phyloP scores from a whole-genome alignment of 1,284 basidiomycete species.

The Ganoderma multipileum region DNA sequence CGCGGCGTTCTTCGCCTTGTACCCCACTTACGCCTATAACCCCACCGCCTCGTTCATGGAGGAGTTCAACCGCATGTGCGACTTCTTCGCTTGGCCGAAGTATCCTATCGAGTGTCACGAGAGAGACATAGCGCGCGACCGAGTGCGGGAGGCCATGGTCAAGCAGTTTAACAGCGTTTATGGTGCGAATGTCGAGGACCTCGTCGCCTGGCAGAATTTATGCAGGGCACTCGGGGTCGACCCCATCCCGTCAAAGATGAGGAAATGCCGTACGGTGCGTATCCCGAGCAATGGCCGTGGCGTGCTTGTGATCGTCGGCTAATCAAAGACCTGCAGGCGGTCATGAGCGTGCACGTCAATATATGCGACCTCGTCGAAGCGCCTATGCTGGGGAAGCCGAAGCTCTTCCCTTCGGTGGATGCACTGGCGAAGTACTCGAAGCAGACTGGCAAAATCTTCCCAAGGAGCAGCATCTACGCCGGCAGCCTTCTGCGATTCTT shows the following conservation, averaged over 20 bases:
- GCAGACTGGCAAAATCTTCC: constrained; percentile 41
- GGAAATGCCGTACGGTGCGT: constrained; percentile 24
- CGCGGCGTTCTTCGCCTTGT: constrained; percentile 27
- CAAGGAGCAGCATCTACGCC: background rate
- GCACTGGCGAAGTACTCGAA: constrained; percentile 38
- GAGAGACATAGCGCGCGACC: background rate
- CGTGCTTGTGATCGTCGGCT: background rate
- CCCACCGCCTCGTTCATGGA: constrained; percentile 9
- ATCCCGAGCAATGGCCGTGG: background rate
- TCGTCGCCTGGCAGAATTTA: constrained; percentile 42
- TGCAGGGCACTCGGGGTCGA: constrained; percentile 33
- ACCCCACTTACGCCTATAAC: constrained; percentile 15
- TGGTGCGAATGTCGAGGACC: constrained; percentile 40
- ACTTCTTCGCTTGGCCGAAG: constrained; percentile 3
- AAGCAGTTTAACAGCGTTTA: constrained; percentile 44
- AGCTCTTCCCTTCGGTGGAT: background rate
- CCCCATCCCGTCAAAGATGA: constrained; percentile 26
- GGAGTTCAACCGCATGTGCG: constrained; percentile 24
- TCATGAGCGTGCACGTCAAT: constrained; percentile 41
- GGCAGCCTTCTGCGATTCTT: background rate
- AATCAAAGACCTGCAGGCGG: background rate
- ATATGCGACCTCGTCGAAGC: constrained; percentile 44
- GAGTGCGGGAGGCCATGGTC: constrained; percentile 40
- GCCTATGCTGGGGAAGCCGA: constrained; percentile 14
- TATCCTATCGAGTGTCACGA: background rate